Base-by-base conservation (phyloP, 179 eudicot genomes). In the Beta macrorhiza region DNA sequence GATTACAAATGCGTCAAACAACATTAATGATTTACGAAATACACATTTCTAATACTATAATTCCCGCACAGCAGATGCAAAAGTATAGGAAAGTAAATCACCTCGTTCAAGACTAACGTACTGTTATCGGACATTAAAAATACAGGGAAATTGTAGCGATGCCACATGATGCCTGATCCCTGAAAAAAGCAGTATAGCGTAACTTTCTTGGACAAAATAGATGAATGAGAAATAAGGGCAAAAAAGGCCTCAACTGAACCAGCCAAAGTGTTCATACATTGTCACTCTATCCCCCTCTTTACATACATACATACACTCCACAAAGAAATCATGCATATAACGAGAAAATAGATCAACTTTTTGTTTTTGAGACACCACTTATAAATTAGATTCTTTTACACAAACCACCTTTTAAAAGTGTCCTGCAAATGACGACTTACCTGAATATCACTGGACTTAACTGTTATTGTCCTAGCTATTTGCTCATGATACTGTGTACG, bases 131-230 rank as follows among this genome's bases (percentile, higher is more conserved):
- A 89, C 71, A 97, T 89, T 78, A 97, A 85, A 82, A 91, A 91
- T 16, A 97, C 91, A 22, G 99, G 98, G 82, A 94, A 97, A 84
- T 91, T 82, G 81, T 91, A 92, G 22, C 85, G 68, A 32, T 87
- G 86, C 93, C 94, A 88, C 95, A 94, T 90, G 74, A 89, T 87
- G 79, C 95, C 97, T 82, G 94, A 94, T 80, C 99, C 99, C 99
- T 97, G 90, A 84, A 88, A 83, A 82, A 42, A 78, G 13, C 76
- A 76, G 59, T 8, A 63, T 53, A 59, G 61, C 2, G 63, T 17
- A 42, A 65, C 22, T 65, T 71, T 77, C 67, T 15, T 19, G 25
- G 76, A 58, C 37, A 65, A 67, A 65, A 61, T 42, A 67, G 57
- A 67, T 44, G 72, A 68, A 25, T 69, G 64, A 79, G 67, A 55